These are phyloP conservation scores for Orbilia oligospora DNA, from an alignment of 2,329 filamentous ascomycete species.

Conservation along the genomic window DNA sequence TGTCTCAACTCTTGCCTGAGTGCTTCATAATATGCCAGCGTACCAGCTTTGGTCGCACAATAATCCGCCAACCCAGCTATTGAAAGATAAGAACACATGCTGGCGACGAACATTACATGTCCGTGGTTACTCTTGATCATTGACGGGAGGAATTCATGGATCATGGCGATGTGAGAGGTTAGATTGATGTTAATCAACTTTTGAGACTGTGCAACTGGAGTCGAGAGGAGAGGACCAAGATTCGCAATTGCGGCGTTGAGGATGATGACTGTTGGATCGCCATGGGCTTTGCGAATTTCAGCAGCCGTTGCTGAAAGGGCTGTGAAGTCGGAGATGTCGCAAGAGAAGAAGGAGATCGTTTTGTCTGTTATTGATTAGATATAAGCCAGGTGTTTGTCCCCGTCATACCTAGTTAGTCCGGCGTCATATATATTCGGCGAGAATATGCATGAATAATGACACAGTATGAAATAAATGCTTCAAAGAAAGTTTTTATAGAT, in stretches of 20 bases:
- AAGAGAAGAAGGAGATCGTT: constrained; percentile 44
- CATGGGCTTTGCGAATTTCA: constrained; percentile 65
- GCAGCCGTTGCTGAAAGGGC: constrained; percentile 62
- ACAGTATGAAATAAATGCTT: too few relatives aligned
- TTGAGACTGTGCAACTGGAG: constrained; percentile 31
- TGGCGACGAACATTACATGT: constrained; percentile 79
- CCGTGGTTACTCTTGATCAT: constrained; percentile 78
- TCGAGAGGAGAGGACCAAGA: constrained; percentile 25
- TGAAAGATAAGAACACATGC: constrained; percentile 74
- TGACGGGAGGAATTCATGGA: constrained; percentile 76
- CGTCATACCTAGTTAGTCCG: neutral
- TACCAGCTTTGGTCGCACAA: constrained; percentile 76
- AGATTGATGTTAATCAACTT: constrained; percentile 77
- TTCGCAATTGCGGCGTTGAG: constrained; percentile 68
- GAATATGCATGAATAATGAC: neutral
- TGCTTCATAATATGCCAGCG: constrained; percentile 78
- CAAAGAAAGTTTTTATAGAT: neutral
- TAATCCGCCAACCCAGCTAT: constrained; percentile 79
- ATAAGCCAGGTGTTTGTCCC: too few relatives aligned
- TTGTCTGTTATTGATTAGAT: constrained; percentile 17
- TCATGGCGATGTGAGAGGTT: constrained; percentile 76
- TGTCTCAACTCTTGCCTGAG: constrained; percentile 73
- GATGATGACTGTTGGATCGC: constrained; percentile 67
- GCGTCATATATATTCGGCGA: too few relatives aligned
- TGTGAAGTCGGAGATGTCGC: constrained; percentile 48